A percentile compares a stretch with the other conserved stretches of the same genome.
Evolutionary conservation across 2,329 filamentous ascomycete species (phyloP).

Genomic region (Pseudohalonectria lignicola): DNA sequence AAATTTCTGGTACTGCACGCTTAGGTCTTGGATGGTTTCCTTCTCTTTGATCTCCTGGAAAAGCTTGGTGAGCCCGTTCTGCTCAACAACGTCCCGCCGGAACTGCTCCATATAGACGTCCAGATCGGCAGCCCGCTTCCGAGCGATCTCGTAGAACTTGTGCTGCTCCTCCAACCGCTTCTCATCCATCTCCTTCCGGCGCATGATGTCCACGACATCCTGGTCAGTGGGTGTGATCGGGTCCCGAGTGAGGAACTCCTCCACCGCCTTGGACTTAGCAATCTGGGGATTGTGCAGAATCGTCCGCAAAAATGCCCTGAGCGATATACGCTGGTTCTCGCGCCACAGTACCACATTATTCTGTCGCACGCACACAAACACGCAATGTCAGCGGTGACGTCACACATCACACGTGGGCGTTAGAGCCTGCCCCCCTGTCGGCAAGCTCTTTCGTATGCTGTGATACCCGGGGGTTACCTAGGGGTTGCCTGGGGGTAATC

Average conservation of each 20-base stretch:
- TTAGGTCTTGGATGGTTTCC: constrained; percentile 74
- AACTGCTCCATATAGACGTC: constrained; percentile 98
- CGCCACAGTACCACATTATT: constrained; percentile 54
- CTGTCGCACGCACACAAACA: no score
- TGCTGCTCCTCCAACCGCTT: constrained; percentile 86
- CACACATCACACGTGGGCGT: no score
- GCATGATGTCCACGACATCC: constrained; percentile 70
- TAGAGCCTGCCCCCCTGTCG: no score
- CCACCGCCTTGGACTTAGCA: constrained; percentile 70
- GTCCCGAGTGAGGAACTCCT: constrained; percentile 69
- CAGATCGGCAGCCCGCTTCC: constrained; percentile 79
- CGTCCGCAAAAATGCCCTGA: constrained; percentile 82
- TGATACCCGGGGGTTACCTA: not conserved
- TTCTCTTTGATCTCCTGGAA: constrained; percentile 92
- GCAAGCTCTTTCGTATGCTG: no score
- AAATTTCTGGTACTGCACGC: constrained; percentile 94
- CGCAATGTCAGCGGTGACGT: no score
- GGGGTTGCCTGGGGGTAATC: no score
- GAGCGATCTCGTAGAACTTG: constrained; percentile 89
- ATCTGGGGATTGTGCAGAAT: constrained; percentile 77
- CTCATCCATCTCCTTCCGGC: constrained; percentile 73
- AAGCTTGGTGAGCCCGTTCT: constrained; percentile 79
- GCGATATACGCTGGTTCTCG: constrained; percentile 82
- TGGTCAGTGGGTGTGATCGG: constrained; percentile 68
- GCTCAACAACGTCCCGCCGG: constrained; percentile 55